Percentiles rank a stretch among this genome's conserved stretches.
Evolutionary conservation across 2,329 filamentous ascomycete genomes (phyloP).

Genomic region (Colletotrichum cereale): DNA sequence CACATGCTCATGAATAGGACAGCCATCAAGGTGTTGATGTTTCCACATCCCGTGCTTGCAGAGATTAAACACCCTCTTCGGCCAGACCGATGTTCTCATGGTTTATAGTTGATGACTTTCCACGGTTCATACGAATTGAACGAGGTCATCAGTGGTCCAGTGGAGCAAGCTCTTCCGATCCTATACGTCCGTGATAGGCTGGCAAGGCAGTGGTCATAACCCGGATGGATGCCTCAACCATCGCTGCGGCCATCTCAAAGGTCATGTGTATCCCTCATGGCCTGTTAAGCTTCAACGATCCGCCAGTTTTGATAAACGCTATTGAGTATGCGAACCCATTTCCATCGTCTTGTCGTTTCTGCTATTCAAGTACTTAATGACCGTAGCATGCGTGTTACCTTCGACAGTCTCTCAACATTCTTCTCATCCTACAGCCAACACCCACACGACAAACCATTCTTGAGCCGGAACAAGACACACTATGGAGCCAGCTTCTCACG

Average conservation of each 20-base stretch:
- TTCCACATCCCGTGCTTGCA: not conserved
- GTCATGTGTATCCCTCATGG: not conserved
- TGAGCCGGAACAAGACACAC: too few relatives aligned
- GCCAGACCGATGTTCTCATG: not conserved
- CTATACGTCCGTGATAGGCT: not conserved
- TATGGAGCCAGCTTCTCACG: not conserved
- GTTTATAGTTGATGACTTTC: not conserved
- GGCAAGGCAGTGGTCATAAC: not conserved
- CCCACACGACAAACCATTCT: not conserved
- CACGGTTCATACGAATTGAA: not conserved
- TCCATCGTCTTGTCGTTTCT: too few relatives aligned
- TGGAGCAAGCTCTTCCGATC: not conserved
- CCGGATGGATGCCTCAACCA: not conserved
- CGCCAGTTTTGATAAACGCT: not conserved
- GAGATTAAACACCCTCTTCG: not conserved
- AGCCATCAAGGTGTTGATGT: not conserved
- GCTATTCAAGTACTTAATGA: not conserved
- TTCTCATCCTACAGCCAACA: not conserved
- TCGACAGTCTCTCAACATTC: not conserved
- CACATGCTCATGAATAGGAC: too few relatives aligned
- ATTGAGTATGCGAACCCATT: not conserved
- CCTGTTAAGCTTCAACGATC: not conserved
- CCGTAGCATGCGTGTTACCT: not conserved
- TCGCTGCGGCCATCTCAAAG: not conserved
- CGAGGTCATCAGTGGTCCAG: not conserved